Conservation (phyloP, 78 protist genomes). For the Dictyostelium purpureum region DNA sequence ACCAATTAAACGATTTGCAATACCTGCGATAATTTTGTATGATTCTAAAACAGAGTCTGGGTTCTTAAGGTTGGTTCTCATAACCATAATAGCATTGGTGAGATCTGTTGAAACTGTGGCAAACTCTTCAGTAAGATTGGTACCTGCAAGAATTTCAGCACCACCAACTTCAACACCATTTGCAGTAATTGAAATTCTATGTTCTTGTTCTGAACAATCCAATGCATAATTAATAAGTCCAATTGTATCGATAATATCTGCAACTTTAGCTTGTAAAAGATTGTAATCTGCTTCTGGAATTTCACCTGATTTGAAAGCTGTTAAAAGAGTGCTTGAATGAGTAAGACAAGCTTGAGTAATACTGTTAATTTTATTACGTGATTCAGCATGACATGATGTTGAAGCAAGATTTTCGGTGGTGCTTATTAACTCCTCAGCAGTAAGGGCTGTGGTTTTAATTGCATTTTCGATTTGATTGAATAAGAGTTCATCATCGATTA, state of each 20-base stretch:
- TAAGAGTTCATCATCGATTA: constrained; percentile 44
- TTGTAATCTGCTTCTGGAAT: constrained; percentile 25
- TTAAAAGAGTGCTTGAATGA: neutral
- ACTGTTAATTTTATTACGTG: neutral
- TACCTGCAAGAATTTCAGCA: constrained; percentile 4
- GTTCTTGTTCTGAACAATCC: constrained; percentile 58
- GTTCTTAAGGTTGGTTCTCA: constrained; percentile 52
- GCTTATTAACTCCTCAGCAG: constrained; percentile 18
- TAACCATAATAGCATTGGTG: constrained; percentile 22
- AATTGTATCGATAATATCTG: constrained; percentile 45
- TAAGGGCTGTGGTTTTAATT: neutral
- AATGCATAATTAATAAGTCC: constrained; percentile 20
- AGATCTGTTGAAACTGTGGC: constrained; percentile 46
- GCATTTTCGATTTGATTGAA: neutral
- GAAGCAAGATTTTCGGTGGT: constrained; percentile 32
- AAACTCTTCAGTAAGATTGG: constrained; percentile 50
- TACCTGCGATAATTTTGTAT: constrained; percentile 42
- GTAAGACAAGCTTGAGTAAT: neutral
- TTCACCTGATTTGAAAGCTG: constrained; percentile 41
- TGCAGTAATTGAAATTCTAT: neutral
- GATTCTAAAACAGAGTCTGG: constrained; percentile 69
- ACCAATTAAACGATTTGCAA: constrained; percentile 52
- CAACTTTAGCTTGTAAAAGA: neutral
- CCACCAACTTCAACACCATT: constrained; percentile 24
- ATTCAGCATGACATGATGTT: constrained; percentile 64